Percentiles rank a stretch among this genome's conserved stretches.
These are phyloP conservation scores for Geosmithia flava DNA, from an alignment of 2,329 filamentous ascomycete species.

Conservation along the genomic window DNA sequence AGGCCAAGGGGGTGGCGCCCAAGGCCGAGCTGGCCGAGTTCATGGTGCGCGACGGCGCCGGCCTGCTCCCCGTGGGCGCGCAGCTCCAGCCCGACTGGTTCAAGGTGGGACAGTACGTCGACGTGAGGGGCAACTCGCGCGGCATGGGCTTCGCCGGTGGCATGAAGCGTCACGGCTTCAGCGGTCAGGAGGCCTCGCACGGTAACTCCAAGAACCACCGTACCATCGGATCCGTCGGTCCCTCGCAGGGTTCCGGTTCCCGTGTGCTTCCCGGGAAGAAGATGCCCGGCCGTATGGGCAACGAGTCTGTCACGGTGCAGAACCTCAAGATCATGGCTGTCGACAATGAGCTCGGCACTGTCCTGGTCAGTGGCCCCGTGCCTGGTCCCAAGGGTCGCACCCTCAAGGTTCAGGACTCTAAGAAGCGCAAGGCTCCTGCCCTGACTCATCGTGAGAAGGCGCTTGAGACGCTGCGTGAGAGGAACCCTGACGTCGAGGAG, in stretches of 20 bases:
- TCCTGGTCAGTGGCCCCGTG: conserved; percentile 78
- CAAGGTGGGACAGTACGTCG: conserved; percentile 77
- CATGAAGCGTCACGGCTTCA: conserved; percentile 93
- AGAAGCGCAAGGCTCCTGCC: conserved; percentile 62
- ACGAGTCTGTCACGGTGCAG: conserved; percentile 76
- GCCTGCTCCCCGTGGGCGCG: conserved; percentile 64
- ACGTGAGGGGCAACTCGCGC: conserved; percentile 65
- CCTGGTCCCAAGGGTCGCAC: conserved; percentile 79
- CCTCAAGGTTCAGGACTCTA: conserved; percentile 78
- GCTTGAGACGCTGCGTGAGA: conserved; percentile 27
- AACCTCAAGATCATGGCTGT: conserved; percentile 84
- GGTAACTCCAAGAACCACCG: conserved; percentile 93
- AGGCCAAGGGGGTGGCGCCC: conserved; percentile 66
- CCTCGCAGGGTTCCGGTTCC: conserved; percentile 82
- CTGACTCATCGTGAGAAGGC: conserved; percentile 35
- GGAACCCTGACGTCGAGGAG: conserved; percentile 31
- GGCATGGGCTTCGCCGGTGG: conserved; percentile 94
- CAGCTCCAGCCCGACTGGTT: conserved; percentile 83
- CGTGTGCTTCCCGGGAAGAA: conserved; percentile 92
- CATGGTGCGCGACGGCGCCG: conserved; percentile 60
- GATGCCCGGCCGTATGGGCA: conserved; percentile 95
- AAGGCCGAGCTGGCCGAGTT: conserved; percentile 83
- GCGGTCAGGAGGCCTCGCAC: conserved; percentile 82
- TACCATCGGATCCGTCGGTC: conserved; percentile 80
- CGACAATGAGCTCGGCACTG: conserved; percentile 73